phyloP scores from a whole-genome alignment of 352 stramenopile species.

The Pythium insidiosum region DNA sequence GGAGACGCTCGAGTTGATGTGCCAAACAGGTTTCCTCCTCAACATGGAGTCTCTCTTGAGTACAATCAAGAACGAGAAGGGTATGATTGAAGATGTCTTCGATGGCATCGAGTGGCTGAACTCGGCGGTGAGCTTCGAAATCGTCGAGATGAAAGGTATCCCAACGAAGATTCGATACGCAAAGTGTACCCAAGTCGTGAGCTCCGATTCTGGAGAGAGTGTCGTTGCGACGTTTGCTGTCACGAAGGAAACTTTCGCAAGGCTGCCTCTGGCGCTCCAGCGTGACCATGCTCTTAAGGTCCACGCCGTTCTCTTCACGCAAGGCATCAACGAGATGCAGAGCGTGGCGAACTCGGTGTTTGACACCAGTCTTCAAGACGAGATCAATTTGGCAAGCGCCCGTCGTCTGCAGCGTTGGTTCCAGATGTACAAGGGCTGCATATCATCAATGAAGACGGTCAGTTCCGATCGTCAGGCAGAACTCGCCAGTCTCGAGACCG shows the following conservation, averaged over 20 bases:
- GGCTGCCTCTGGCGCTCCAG: conserved; percentile 52
- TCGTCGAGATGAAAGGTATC: conserved; percentile 43
- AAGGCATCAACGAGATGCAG: conserved; percentile 93
- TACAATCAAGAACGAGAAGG: conserved; percentile 91
- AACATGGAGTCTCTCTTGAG: conserved; percentile 93
- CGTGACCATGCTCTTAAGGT: conserved; percentile 67
- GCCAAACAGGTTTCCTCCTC: conserved; percentile 77
- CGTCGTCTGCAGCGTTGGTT: conserved; percentile 69
- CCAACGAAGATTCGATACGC: conserved; percentile 50
- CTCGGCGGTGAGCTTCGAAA: conserved; percentile 65
- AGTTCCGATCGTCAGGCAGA: conserved; percentile 18
- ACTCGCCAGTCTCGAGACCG: conserved; percentile 38
- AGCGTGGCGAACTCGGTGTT: conserved; percentile 85
- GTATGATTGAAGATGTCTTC: conserved; percentile 93
- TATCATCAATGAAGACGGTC: conserved; percentile 12
- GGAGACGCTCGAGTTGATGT: conserved; percentile 56
- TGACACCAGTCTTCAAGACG: conserved; percentile 78
- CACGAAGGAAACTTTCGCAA: conserved; percentile 38
- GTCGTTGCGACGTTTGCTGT: conserved; percentile 69
- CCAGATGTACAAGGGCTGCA: conserved; percentile 61
- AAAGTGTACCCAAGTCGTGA: conserved; percentile 72
- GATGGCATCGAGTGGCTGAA: conserved; percentile 84
- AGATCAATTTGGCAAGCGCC: conserved; percentile 77
- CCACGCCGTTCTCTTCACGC: conserved; percentile 77
- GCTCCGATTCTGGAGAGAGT: conserved; percentile 33